Evolutionary conservation across 768 basidiomycete species (phyloP), one percentile per base, ranked within the genome.

Genomic region (Lactifluus pinguis): DNA sequence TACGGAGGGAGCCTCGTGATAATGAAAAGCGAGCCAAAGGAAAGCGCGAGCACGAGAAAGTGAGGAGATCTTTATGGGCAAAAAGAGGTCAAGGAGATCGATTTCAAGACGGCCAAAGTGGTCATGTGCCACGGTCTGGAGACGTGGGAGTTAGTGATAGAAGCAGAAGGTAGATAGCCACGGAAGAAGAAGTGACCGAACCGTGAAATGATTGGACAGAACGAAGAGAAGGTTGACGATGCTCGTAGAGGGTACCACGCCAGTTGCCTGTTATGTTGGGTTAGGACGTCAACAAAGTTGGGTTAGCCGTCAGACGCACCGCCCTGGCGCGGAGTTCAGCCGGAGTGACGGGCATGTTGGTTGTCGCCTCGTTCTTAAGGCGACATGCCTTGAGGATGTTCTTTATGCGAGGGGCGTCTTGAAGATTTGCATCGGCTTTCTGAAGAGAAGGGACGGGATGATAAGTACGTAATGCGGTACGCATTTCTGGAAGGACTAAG

Each of bases 391-490:
- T 89, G 50, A 90, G 76, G 48, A 85, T 82, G 59, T 83, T 82
- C 71, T 90, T 90, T 67, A 92, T 85, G 48, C 89, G 79, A 15
- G 88, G 87, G 1, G 86, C 86, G 68, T 90, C 89, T 66, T 87
- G 86, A 42, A 90, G 74, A 68, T 88, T 87, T 25, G 82, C 84
- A 63, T 79, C 76, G 2, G 85, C 83, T 60, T 80, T 80, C 66
- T 89, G 86, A 0, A 92, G 73, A 14, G 81, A 78, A 17, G 89
- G 87, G 11, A 92, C 78, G 6, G 89, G 86, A 68, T 90, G 88
- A 69, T 90, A 91, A 29, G 86, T 86, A 61, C 87, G 76, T 63
- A 88, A 79, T 15, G 83, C 77, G 1, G 88, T 90, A 68, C 84
- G 83, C 86, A 89, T 88, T 71, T 87, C 86, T 42, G 85, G 85